A percentile compares a stretch with the other conserved stretches of the same genome.
Conservation (phyloP, 2,329 filamentous ascomycete species). For the Whalleya microplaca region DNA sequence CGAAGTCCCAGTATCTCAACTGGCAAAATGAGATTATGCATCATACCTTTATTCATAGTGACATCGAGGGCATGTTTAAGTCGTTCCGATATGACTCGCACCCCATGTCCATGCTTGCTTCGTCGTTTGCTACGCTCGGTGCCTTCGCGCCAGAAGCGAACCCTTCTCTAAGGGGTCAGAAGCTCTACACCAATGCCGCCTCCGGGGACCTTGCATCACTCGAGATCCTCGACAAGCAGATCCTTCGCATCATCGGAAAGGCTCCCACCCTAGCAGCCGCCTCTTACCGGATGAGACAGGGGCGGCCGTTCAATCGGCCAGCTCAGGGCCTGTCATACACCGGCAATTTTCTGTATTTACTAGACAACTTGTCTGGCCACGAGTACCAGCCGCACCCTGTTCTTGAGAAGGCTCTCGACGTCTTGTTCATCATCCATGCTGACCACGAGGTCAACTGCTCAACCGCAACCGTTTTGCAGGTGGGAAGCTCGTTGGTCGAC, state of each 20-base stretch:
- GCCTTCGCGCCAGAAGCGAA: slow-evolving; percentile 55
- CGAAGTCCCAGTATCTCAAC: slow-evolving; percentile 41
- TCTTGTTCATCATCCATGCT: slow-evolving; percentile 58
- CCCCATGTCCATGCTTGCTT: slow-evolving; percentile 56
- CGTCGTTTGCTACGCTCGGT: slow-evolving; percentile 53
- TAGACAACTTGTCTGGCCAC: slow-evolving; percentile 53
- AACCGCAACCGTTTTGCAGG: slow-evolving; percentile 59
- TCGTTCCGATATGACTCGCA: slow-evolving; percentile 56
- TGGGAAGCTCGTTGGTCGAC: slow-evolving; percentile 59
- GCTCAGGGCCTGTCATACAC: slow-evolving; percentile 53
- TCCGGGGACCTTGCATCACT: slow-evolving; percentile 45
- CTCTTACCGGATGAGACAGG: slow-evolving; percentile 56
- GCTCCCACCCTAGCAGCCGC: slow-evolving; percentile 55
- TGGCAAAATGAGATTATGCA: slow-evolving; percentile 56
- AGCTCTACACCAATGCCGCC: slow-evolving; percentile 52
- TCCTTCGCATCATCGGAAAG: slow-evolving; percentile 56
- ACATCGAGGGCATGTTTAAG: slow-evolving; percentile 55
- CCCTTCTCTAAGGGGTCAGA: slow-evolving; percentile 53
- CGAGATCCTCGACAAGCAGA: slow-evolving; percentile 53
- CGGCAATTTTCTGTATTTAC: slow-evolving; percentile 59
- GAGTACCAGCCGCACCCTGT: slow-evolving; percentile 53
- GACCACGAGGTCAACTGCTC: slow-evolving; percentile 64
- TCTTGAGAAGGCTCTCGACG: slow-evolving; percentile 54
- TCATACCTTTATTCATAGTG: slow-evolving; percentile 53
- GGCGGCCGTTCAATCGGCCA: slow-evolving; percentile 54